A percentile compares a stretch with the other conserved stretches of the same genome.
phyloP scores from a whole-genome alignment of 208 protist genomes.

The Trypanosoma congolense region DNA sequence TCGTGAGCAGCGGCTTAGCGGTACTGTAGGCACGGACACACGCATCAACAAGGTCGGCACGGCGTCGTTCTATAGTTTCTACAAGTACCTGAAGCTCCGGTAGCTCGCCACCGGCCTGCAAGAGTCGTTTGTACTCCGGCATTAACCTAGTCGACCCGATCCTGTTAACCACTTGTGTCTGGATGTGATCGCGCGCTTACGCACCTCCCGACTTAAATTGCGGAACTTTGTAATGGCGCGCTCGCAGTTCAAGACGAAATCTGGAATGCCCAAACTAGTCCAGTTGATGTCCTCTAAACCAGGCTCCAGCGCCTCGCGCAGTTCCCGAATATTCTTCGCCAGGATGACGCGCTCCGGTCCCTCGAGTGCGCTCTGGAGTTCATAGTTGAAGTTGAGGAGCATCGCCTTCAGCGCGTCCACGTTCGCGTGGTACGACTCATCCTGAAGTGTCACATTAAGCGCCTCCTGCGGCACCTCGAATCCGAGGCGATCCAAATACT shows the following conservation, averaged over 20 bases:
- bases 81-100: slow-evolving; percentile 90
- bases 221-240: slow-evolving; percentile 95
- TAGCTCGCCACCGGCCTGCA: slow-evolving; percentile 81
- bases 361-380: slow-evolving; percentile 74
- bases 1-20: slow-evolving; percentile 92
- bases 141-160: slow-evolving; percentile 84
- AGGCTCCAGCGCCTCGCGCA: slow-evolving; percentile 89
- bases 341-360: slow-evolving; percentile 91
- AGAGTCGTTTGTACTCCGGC: slow-evolving; percentile 67
- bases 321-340: slow-evolving; percentile 76
- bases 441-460: slow-evolving; percentile 96
- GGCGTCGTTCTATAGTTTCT: slow-evolving; percentile 86
- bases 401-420: slow-evolving; percentile 94
- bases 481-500: slow-evolving; percentile 96
- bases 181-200: slow-evolving; percentile 93
- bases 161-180: slow-evolving; percentile 89
- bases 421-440: slow-evolving; percentile 95
- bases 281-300: slow-evolving; percentile 96
- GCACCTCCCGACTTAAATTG: slow-evolving; percentile 92
- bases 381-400: slow-evolving; percentile 88
- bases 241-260: slow-evolving; percentile 93
- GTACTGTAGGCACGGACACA: slow-evolving; percentile 92
- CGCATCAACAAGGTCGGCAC: slow-evolving; percentile 71
- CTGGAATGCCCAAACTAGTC: slow-evolving; percentile 96
- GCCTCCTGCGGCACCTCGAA: slow-evolving; percentile 94